Evolutionary conservation across 768 basidiomycete species (phyloP).

Genomic region (Termitomyces titanicus): DNA sequence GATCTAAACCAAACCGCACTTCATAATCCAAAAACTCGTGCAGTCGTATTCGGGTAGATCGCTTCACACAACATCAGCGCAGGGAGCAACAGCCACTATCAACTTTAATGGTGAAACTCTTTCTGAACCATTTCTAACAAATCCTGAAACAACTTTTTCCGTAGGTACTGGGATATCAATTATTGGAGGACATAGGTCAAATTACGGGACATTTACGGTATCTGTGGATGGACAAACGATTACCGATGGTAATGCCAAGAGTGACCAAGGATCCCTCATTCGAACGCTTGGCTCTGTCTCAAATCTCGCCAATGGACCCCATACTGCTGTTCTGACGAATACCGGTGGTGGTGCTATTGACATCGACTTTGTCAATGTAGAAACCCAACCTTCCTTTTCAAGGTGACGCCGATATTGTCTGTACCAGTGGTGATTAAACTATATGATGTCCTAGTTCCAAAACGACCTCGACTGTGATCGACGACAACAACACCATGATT

Average conservation of each 20-base stretch:
- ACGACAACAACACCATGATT: conserved; percentile 38
- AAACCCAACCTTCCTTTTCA: conserved; percentile 32
- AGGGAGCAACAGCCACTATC: conserved; percentile 47
- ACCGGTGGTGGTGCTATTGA: conserved; percentile 42
- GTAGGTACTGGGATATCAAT: conserved; percentile 50
- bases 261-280: conserved; percentile 21
- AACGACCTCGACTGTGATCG: conserved; percentile 28
- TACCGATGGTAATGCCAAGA: conserved; percentile 30
- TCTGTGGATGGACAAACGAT: conserved; percentile 40
- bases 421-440: conserved; percentile 1
- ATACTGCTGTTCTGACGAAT: conserved; percentile 45
- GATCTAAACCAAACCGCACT: background rate
- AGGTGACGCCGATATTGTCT: conserved; percentile 21
- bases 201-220: conserved; percentile 44
- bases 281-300: conserved; percentile 41
- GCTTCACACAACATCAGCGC: conserved; percentile 38
- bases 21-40: background rate
- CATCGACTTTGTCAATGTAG: conserved; percentile 45
- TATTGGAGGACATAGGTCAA: conserved; percentile 42
- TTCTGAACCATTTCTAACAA: background rate
- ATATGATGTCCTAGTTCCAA: conserved; percentile 10
- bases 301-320: conserved; percentile 39
- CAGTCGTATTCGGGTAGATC: conserved; percentile 43
- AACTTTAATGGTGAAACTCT: conserved; percentile 43
- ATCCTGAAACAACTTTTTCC: background rate